Evolutionary conservation across 345 rosid genomes (phyloP).

Genomic region (Eucalyptus cloeziana): DNA sequence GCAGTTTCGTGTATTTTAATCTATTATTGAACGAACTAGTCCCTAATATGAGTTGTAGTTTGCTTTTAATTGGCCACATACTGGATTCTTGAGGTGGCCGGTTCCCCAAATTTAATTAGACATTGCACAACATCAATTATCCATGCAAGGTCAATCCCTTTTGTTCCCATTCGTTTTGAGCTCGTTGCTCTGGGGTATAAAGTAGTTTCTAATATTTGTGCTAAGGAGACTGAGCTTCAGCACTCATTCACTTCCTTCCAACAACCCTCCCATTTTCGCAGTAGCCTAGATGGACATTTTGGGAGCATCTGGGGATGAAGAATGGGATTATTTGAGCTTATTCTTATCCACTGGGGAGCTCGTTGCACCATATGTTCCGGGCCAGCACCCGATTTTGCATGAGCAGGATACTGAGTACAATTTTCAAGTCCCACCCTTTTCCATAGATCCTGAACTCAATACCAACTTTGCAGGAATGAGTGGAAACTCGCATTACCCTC

Average conservation of each 20-base stretch:
- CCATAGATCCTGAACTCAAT: slow-evolving; percentile 2
- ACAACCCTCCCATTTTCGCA: not conserved
- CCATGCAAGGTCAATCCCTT: slow-evolving; percentile 15
- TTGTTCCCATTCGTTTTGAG: slow-evolving; percentile 4
- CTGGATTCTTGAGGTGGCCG: slow-evolving; percentile 22
- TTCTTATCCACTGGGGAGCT: slow-evolving; percentile 16
- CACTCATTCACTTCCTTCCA: not conserved
- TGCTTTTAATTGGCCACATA: slow-evolving; percentile 24
- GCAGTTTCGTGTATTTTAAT: slow-evolving; percentile 8
- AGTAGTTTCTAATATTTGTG: not conserved
- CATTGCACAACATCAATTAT: not conserved
- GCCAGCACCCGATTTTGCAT: slow-evolving; percentile 12
- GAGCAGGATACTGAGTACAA: not conserved
- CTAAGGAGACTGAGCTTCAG: not conserved
- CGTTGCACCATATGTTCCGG: slow-evolving; percentile 4
- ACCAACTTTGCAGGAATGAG: not conserved
- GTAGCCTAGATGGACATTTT: slow-evolving; percentile 17
- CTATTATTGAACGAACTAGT: slow-evolving; percentile 16
- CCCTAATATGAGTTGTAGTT: slow-evolving; percentile 29
- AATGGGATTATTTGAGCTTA: slow-evolving; percentile 33
- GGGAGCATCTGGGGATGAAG: slow-evolving; percentile 29
- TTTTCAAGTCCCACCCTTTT: not conserved
- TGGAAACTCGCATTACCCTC: slow-evolving; percentile 5
- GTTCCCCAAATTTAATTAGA: not conserved
- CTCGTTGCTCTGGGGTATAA: slow-evolving; percentile 2